These are phyloP conservation scores for Chamaenerion angustifolium DNA, from an alignment of 345 rosid species.

Conservation along the genomic window DNA sequence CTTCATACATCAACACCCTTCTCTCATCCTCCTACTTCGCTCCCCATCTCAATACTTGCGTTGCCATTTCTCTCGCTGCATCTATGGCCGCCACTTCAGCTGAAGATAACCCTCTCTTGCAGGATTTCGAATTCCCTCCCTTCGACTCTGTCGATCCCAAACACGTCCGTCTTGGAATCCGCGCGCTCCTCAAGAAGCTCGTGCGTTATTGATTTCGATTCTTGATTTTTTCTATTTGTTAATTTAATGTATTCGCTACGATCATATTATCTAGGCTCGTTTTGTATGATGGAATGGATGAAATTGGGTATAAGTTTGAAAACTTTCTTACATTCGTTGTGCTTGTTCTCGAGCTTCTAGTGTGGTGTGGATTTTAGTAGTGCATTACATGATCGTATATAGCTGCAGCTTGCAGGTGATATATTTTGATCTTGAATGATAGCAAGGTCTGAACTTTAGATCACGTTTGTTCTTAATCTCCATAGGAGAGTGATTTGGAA, in stretches of 20 bases:
- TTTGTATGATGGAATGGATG: no score
- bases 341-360: no score
- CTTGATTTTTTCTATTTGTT: constrained; percentile 3
- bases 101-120: constrained; percentile 51
- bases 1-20: background rate
- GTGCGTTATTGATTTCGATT: constrained; percentile 22
- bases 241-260: no score
- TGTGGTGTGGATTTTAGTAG: no score
- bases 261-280: no score
- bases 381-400: no score
- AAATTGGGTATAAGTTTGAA: no score
- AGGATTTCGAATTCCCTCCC: constrained; percentile 53
- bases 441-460: background rate
- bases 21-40: constrained; percentile 5
- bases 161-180: constrained; percentile 72
- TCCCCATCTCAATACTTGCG: background rate
- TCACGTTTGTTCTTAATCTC: background rate
- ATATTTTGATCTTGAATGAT: background rate
- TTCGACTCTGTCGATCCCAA: constrained; percentile 45
- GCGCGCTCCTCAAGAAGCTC: constrained; percentile 47
- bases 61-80: background rate
- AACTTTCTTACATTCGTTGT: no score
- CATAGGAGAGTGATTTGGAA: constrained; percentile 63
- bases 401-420: no score
- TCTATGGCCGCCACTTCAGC: constrained; percentile 16